Conservation (phyloP, 108 stramenopile species). For the Skeletonema potamos region DNA sequence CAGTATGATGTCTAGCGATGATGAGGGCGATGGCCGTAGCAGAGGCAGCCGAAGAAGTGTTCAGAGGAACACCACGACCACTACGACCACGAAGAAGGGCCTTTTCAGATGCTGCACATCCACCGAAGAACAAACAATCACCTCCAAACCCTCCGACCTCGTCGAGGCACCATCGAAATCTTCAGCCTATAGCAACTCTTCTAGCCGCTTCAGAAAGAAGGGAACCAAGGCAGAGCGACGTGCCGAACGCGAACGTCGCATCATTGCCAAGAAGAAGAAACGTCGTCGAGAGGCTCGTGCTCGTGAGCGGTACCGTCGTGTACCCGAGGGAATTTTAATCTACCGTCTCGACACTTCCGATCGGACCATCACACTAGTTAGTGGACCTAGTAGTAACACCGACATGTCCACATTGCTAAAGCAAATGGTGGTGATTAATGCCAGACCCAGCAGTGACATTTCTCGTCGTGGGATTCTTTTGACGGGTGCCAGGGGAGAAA, state of each 20-base stretch:
- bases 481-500: conserved; percentile 49
- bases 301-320: conserved; percentile 49
- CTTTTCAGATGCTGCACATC: background rate
- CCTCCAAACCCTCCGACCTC: background rate
- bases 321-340: conserved; percentile 82
- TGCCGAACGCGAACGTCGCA: conserved; percentile 14
- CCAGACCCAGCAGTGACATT: conserved; percentile 51
- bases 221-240: conserved; percentile 21
- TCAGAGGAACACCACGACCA: too few species aligned
- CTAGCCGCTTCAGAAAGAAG: background rate
- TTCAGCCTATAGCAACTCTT: background rate
- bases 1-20: conserved; percentile 20
- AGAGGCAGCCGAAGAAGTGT: background rate
- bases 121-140: too few species aligned
- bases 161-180: background rate
- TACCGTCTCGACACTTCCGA: conserved; percentile 80
- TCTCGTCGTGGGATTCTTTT: conserved; percentile 60
- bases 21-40: background rate
- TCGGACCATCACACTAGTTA: conserved; percentile 58
- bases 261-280: conserved; percentile 46
- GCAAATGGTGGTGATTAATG: conserved; percentile 56
- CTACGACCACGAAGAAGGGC: background rate
- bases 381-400: conserved; percentile 58
- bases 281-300: conserved; percentile 29
- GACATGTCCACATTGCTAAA: conserved; percentile 46